A percentile compares a stretch with the other conserved stretches of the same genome.
Conservation (phyloP, 805 yeast species). For the Tanozyma kutaoensis region DNA sequence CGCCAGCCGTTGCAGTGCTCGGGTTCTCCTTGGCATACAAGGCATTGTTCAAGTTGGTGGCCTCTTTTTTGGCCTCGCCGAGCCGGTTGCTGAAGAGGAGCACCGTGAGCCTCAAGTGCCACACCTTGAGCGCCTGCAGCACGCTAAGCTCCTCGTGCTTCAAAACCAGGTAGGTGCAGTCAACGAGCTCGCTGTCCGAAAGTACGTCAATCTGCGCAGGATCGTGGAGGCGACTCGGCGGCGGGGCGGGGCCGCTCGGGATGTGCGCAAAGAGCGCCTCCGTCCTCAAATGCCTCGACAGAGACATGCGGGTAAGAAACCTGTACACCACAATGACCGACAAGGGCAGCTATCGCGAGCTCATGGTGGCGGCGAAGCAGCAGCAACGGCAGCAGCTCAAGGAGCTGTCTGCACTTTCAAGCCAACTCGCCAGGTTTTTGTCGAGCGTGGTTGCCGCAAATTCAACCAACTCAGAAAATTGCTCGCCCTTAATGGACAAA, state of each 20-base stretch:
- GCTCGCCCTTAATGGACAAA: constrained; percentile 14
- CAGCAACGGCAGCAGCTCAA: constrained; percentile 14
- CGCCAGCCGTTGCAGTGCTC: constrained; percentile 1
- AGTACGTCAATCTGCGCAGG: no score
- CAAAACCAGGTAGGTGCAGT: constrained; percentile 4
- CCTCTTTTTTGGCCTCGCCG: constrained; percentile 20
- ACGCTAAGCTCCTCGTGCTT: constrained; percentile 1
- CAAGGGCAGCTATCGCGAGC: no score
- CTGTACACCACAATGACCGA: no score
- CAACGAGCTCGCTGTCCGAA: constrained; percentile 2
- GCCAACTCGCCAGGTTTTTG: constrained; percentile 12
- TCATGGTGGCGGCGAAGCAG: constrained; percentile 20
- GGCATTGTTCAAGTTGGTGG: constrained; percentile 20
- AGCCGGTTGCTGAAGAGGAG: constrained; percentile 17
- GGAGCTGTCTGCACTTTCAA: constrained; percentile 13
- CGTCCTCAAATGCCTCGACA: no score
- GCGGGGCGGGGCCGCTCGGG: no score
- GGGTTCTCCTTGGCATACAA: constrained; percentile 19
- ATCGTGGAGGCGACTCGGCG: no score
- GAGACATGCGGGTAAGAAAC: no score
- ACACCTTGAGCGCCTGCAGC: constrained; percentile 9
- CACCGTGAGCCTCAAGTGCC: constrained; percentile 23
- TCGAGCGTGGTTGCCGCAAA: constrained; percentile 12
- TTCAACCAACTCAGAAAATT: constrained; percentile 8
- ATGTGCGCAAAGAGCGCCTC: no score